A percentile compares a stretch with the other conserved stretches of the same genome.
These are phyloP conservation scores for Lactuca sativa DNA, from an alignment of 129 eudicot species.

Conservation along the genomic window DNA sequence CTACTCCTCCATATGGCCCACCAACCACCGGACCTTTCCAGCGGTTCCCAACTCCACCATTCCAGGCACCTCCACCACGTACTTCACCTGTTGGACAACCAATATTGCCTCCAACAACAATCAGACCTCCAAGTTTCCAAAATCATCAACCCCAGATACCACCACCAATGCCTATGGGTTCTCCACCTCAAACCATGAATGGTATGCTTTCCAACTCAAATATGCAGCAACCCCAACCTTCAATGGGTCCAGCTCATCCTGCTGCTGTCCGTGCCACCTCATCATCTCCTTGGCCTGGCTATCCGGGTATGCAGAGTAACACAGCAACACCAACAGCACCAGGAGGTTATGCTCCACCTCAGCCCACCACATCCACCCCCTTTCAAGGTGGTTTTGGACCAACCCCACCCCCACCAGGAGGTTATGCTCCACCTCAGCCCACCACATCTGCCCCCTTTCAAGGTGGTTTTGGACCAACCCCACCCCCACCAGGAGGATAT, in stretches of 20 bases:
- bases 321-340: constrained; percentile 40
- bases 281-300: constrained; percentile 57
- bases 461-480: constrained; percentile 57
- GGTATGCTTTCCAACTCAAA: constrained; percentile 36
- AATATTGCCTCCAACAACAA: constrained; percentile 40
- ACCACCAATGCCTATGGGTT: constrained; percentile 52
- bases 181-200: constrained; percentile 55
- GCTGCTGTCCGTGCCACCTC: constrained; percentile 40
- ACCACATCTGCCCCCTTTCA: constrained; percentile 53
- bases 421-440: constrained; percentile 49
- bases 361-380: constrained; percentile 46
- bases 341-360: constrained; percentile 50
- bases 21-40: constrained; percentile 63
- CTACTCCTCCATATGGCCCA: constrained; percentile 56
- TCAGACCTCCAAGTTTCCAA: constrained; percentile 46
- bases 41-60: constrained; percentile 61
- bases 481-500: constrained; percentile 47
- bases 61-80: constrained; percentile 44
- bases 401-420: constrained; percentile 42
- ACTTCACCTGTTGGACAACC: constrained; percentile 47
- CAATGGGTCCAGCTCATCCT: constrained; percentile 51
- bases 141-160: constrained; percentile 46
- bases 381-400: constrained; percentile 61
- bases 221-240: constrained; percentile 47
- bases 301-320: constrained; percentile 46